Evolutionary conservation across 805 yeast genomes (phyloP), one percentile per base, ranked within the genome.

Genomic region (Saccharomycopsis oosterbeekiorum): DNA sequence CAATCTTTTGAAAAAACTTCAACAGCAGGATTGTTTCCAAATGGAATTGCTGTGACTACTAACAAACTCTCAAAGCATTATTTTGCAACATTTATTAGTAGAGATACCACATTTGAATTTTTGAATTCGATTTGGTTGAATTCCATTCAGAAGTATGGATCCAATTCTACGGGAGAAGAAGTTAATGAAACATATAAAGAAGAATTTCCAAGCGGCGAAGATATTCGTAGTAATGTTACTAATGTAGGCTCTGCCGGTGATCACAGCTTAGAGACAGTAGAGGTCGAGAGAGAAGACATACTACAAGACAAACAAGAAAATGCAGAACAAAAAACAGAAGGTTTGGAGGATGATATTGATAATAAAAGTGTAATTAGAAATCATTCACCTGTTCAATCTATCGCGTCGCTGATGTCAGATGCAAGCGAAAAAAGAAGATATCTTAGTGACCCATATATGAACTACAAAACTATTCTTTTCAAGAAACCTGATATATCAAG

Each of bases 11-110:
- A 93, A 68, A 89, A 89, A 72, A 86, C 84, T 62, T 79, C 84
- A 19, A 90, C 97, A 0, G 97, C 89, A 5, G 97, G 96, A 0
- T 76, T 93, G 26, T 90, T 93, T 68, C 96, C 96, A 24, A 93
- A 93, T 70, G 97, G 96, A 2, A 89, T 93, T 50, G 75, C 81
- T 5, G 77, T 90, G 26, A 86, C 84, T 66, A 87, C 94, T 0
- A 76, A 74, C 42, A 68, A 63, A 14, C 53, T 67, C 69, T 68
- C 81, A 77, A 83, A 81, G 64, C 88, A 90, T 67, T 83, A 83
- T 19, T 92, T 93, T 76, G 97, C 97, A 14, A 89, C 96, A 60
- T 91, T 93, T 69, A 75, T 89, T 6, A 82, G 93, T 1, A 79
- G 97, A 61, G 97, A 93, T 70, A 72, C 84, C 8, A 86, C 96